Conservation (phyloP, 2,329 filamentous ascomycete genomes). For the Cadophora luteo-olivacea region DNA sequence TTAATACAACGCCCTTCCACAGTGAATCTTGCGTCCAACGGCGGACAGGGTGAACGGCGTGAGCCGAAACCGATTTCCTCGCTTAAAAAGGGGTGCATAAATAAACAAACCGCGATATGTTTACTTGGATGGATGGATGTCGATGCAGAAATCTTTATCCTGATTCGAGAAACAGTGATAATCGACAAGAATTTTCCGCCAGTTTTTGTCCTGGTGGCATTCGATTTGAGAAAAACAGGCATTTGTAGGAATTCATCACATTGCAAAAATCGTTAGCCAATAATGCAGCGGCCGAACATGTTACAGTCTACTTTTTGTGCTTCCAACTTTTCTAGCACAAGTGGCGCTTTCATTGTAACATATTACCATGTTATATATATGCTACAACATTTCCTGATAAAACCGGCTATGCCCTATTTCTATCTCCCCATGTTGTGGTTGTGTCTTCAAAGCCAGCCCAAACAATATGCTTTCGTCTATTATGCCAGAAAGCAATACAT, state of each 20-base stretch:
- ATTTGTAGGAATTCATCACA: neutral
- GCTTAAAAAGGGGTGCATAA: constrained; percentile 7
- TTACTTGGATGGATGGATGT: neutral
- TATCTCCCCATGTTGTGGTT: too few relatives aligned
- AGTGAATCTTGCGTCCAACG: neutral
- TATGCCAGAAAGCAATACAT: too few relatives aligned
- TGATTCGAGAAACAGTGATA: neutral
- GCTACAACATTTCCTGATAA: too few relatives aligned
- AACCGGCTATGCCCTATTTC: too few relatives aligned
- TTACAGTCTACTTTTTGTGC: too few relatives aligned
- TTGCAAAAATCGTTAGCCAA: neutral
- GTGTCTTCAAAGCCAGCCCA: too few relatives aligned
- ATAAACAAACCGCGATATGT: neutral
- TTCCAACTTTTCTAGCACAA: too few relatives aligned
- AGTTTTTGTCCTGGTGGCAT: neutral
- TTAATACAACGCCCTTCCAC: neutral
- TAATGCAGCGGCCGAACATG: neutral
- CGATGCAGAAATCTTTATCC: neutral
- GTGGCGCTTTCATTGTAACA: too few relatives aligned
- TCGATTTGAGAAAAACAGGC: neutral
- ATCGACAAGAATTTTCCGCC: too few relatives aligned
- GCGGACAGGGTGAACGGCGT: neutral
- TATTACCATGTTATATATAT: too few relatives aligned
- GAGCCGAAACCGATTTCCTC: neutral
- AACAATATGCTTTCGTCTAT: too few relatives aligned